phyloP scores from a whole-genome alignment of 306 rosid genomes.

The Fagus crenata region DNA sequence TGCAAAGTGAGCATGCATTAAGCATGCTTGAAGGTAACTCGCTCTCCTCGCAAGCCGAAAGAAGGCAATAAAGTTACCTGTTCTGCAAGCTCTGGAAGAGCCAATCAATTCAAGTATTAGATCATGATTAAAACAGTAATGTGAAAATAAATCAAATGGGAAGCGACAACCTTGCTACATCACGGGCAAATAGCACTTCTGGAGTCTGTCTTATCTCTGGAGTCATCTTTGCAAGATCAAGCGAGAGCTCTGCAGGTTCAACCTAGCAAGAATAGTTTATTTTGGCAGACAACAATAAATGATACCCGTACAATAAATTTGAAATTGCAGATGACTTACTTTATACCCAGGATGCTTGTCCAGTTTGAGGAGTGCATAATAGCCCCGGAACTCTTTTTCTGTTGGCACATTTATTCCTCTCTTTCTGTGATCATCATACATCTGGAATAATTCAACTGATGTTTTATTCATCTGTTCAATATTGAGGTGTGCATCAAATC shows the following conservation, averaged over 20 bases:
- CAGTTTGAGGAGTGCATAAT: constrained; percentile 97
- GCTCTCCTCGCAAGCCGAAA: constrained; percentile 89
- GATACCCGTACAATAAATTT: constrained; percentile 34
- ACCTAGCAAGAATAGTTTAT: constrained; percentile 62
- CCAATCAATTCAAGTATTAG: constrained; percentile 36
- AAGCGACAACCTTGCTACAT: constrained; percentile 75
- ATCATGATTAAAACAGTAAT: constrained; percentile 18
- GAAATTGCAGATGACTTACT: constrained; percentile 52
- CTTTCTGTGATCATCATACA: constrained; percentile 98
- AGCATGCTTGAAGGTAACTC: constrained; percentile 96
- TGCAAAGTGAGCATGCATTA: constrained; percentile 98
- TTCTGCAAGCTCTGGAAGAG: constrained; percentile 88
- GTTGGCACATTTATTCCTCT: constrained; percentile 69
- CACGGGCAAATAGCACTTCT: constrained; percentile 92
- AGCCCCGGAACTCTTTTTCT: constrained; percentile 93
- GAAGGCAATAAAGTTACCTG: constrained; percentile 81
- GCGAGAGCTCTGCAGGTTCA: constrained; percentile 99
- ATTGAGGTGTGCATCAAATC: constrained; percentile 98
- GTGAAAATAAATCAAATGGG: constrained; percentile 18
- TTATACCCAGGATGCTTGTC: constrained; percentile 99
- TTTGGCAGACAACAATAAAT: constrained; percentile 34
- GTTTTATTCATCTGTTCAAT: constrained; percentile 99
- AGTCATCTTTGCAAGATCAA: constrained; percentile 98
- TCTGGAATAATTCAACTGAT: constrained; percentile 89
- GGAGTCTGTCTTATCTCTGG: constrained; percentile 89